Evolutionary conservation across 164 flowering plant genomes (phyloP).

Genomic region (Aristolochia contorta): DNA sequence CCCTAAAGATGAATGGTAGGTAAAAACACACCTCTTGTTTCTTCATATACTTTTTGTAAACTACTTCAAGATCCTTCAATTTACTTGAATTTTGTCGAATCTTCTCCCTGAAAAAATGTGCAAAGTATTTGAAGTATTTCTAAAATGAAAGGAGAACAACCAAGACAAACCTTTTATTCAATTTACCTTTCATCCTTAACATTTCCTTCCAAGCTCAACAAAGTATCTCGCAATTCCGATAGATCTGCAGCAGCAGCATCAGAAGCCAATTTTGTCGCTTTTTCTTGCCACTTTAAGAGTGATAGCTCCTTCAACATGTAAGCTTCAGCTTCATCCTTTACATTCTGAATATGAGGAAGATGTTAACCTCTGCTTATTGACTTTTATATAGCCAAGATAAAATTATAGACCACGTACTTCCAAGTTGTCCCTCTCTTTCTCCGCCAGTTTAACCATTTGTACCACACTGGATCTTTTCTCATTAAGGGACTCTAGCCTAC

Average conservation of each 20-base stretch:
- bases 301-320: conserved; percentile 88
- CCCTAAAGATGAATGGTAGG: too few species aligned
- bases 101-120: conserved; percentile 46
- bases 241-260: conserved; percentile 48
- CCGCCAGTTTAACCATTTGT: conserved; percentile 96
- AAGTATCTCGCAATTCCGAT: conserved; percentile 40
- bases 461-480: conserved; percentile 90
- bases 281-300: conserved; percentile 86
- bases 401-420: conserved; percentile 40
- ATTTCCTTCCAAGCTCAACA: conserved; percentile 56
- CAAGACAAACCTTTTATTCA: too few species aligned
- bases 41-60: conserved; percentile 58
- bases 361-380: neutral
- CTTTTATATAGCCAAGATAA: neutral
- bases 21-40: conserved; percentile 56
- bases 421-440: conserved; percentile 85
- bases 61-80: conserved; percentile 72
- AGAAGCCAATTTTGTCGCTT: conserved; percentile 68
- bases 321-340: conserved; percentile 88
- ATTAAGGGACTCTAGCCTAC: conserved; percentile 73
- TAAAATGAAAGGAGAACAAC: too few species aligned
- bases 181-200: conserved; percentile 59
- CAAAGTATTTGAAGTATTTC: neutral
- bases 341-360: conserved; percentile 36
- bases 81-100: conserved; percentile 39